Base-by-base conservation (phyloP, 139 green algal genomes). In the Pleodorina starrii region DNA sequence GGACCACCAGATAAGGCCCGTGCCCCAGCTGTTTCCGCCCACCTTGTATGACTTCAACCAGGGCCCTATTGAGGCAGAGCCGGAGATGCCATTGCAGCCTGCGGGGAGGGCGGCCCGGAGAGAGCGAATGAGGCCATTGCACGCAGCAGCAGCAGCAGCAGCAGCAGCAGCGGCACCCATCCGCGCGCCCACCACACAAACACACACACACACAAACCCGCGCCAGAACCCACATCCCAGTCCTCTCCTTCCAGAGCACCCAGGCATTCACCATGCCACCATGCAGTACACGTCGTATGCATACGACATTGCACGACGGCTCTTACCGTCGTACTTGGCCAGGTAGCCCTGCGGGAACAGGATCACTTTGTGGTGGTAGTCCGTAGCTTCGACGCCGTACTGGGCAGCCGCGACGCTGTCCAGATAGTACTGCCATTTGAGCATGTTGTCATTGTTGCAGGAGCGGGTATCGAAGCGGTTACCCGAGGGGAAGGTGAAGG, bases 381-480 rank as follows among this genome's bases (percentile, higher is more conserved):
- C 69, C 14, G 69, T 48, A 32, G 69, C 36, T 27, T n/a, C 48
- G 32, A 77, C 12, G 69, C 32, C 69, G 7, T 66, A 66, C 19
- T 77, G 36, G 2, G 46, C 69, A 25, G 36, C 35, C 36, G 69
- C 69, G 32, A 77, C 2, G 2, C 21, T 23, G 1, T 77, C 36
- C 17, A 77, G 69, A 32, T 77, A 77, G 35, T 77, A 77, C 35
- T 77, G 69, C 69, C 69, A 77, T 32, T 77, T 77, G 16, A 77
- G 38, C 69, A 77, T 46, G 69, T 77, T 77, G 12, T 77, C 69
- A 32, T 77, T 46, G 11, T 25, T 21, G 36, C 69, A 77, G 35
- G 36, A 50, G 32, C 29, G 10, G 1, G 69, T 50, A 32, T 77
- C 69, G 36, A 77, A 77, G 35, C 36, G 17, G 69, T 77, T 77